phyloP scores from a whole-genome alignment of 768 basidiomycete genomes.

The Agrocybe pediades region DNA sequence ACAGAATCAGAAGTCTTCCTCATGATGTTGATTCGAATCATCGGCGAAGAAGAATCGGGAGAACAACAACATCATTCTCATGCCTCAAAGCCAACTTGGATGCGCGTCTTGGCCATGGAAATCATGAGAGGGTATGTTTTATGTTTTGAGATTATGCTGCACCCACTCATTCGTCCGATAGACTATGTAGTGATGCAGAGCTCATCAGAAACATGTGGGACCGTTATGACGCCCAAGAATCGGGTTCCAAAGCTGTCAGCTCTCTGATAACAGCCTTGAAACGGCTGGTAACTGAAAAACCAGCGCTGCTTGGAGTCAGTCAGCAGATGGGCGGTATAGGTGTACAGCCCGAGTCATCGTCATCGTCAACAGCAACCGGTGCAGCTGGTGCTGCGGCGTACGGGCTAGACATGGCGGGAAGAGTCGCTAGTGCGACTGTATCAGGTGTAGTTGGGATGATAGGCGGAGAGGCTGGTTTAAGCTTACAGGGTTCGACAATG shows the following conservation, averaged over 20 bases:
- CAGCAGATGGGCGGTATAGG: slow-evolving; percentile 85
- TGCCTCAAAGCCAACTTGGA: slow-evolving; percentile 70
- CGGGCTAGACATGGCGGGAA: slow-evolving; percentile 75
- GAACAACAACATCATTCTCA: slow-evolving; percentile 30
- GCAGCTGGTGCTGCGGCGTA: slow-evolving; percentile 45
- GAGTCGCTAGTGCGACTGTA: slow-evolving; percentile 84
- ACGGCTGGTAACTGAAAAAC: slow-evolving; percentile 87
- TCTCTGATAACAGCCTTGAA: slow-evolving; percentile 83
- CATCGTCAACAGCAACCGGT: slow-evolving; percentile 18
- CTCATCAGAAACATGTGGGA: slow-evolving; percentile 80
- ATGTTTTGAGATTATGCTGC: neutral
- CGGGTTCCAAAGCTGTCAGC: slow-evolving; percentile 71
- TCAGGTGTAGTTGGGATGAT: slow-evolving; percentile 89
- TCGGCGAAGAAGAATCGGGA: slow-evolving; percentile 52
- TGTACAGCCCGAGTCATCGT: slow-evolving; percentile 37
- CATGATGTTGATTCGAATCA: slow-evolving; percentile 65
- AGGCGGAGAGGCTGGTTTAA: slow-evolving; percentile 62
- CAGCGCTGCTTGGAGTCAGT: slow-evolving; percentile 76
- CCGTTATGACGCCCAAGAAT: slow-evolving; percentile 65
- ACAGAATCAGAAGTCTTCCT: slow-evolving; percentile 89
- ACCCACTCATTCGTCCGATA: slow-evolving; percentile 22
- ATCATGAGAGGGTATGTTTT: slow-evolving; percentile 76
- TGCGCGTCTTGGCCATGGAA: slow-evolving; percentile 90
- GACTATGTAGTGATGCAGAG: slow-evolving; percentile 78
- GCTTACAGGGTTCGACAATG: slow-evolving; percentile 75